Percentiles rank a stretch among this genome's conserved stretches.
phyloP scores from a whole-genome alignment of 345 rosid species.

The Lumnitzera littorea region DNA sequence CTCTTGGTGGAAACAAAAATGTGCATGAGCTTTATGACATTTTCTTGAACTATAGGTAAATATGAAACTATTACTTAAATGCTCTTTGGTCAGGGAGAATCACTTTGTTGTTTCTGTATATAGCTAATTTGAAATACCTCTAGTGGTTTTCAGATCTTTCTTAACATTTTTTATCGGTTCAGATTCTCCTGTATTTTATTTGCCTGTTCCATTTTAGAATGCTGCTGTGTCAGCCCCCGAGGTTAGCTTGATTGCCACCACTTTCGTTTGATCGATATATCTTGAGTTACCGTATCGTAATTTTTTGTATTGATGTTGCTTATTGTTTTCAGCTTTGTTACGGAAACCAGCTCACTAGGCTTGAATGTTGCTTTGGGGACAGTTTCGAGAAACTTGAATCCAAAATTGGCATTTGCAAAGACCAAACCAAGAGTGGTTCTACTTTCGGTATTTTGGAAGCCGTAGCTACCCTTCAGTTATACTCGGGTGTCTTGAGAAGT shows the following conservation, averaged over 20 bases:
- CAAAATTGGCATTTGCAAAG: conserved; percentile 12
- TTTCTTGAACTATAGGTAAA: conserved; percentile 79
- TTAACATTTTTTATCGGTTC: conserved; percentile 50
- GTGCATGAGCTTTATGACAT: conserved; percentile 85
- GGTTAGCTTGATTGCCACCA: conserved; percentile 31
- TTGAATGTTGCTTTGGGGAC: conserved; percentile 60
- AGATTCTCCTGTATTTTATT: conserved; percentile 78
- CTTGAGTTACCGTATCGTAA: neutral
- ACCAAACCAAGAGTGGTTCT: conserved; percentile 9
- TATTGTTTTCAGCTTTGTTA: conserved; percentile 49
- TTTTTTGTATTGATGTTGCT: conserved; percentile 4
- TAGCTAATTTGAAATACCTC: neutral
- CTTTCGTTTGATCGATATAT: neutral
- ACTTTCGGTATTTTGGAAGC: conserved; percentile 44
- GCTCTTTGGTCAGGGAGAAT: no score
- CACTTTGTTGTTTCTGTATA: neutral
- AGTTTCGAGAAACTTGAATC: conserved; percentile 20
- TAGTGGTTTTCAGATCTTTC: conserved; percentile 47
- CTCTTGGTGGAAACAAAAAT: conserved; percentile 48
- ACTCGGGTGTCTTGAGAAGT: conserved; percentile 51
- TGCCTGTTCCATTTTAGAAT: conserved; percentile 71
- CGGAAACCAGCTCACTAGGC: conserved; percentile 59
- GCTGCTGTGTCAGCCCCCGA: conserved; percentile 82
- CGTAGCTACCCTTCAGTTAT: conserved; percentile 36
- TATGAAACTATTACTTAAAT: neutral